phyloP scores from a whole-genome alignment of 495 filamentous ascomycete genomes.

The Neurospora sp. region DNA sequence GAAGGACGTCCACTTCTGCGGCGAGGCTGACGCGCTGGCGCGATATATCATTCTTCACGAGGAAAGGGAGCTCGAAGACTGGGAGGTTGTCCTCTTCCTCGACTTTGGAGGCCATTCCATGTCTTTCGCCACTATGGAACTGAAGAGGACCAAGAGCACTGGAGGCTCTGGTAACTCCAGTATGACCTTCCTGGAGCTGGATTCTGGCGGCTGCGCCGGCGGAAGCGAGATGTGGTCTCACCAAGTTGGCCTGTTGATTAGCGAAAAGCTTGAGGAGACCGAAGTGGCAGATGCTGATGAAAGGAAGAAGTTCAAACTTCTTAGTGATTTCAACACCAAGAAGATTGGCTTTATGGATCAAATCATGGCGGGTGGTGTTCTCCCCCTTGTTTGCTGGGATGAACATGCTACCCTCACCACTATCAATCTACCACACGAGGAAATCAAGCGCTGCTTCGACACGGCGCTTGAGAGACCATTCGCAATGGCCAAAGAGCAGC shows the following conservation, averaged over 20 bases:
- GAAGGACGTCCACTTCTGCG: not conserved
- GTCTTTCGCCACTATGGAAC: not conserved
- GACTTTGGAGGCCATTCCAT: slow-evolving; percentile 6
- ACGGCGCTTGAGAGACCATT: not conserved
- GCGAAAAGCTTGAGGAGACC: not conserved
- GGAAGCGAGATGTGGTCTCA: slow-evolving; percentile 6
- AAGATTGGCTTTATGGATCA: not conserved
- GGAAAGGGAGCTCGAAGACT: not conserved
- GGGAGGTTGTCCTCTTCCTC: slow-evolving; percentile 3
- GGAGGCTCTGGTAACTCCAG: not conserved
- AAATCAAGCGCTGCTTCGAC: slow-evolving; percentile 1
- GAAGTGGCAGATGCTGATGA: not conserved
- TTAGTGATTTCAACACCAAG: not conserved
- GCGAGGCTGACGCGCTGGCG: slow-evolving; percentile 2
- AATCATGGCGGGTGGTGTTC: not conserved
- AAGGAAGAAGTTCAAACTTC: not conserved
- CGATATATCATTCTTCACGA: slow-evolving; percentile 1
- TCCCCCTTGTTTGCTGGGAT: not conserved
- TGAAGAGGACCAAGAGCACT: not conserved
- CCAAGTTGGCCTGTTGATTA: not conserved
- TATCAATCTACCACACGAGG: not conserved
- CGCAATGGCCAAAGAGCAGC: not conserved
- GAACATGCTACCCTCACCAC: not conserved
- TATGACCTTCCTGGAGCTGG: slow-evolving; percentile 3
- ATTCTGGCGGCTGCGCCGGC: not conserved